Evolutionary conservation across 768 basidiomycete genomes (phyloP).

Genomic region (Amanita polypyramis): DNA sequence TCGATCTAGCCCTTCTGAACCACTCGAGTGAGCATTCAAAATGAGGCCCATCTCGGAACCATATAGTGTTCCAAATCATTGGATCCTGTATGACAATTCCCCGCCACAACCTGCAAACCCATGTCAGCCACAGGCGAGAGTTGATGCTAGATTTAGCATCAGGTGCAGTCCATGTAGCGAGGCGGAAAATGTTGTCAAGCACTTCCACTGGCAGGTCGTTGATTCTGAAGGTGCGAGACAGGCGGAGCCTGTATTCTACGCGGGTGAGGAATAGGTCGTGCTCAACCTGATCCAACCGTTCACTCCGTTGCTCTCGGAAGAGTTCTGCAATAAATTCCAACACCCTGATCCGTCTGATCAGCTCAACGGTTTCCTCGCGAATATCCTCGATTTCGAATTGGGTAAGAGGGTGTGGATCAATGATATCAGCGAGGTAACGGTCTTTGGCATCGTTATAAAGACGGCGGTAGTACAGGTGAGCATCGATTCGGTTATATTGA

Average conservation of each 20-base stretch:
- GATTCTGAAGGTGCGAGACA: conserved; percentile 38
- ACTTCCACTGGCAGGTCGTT: conserved; percentile 60
- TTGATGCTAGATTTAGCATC: conserved; percentile 23
- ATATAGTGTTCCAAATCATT: conserved; percentile 56
- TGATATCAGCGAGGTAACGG: neutral
- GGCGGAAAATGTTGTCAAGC: conserved; percentile 51
- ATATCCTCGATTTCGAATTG: conserved; percentile 9
- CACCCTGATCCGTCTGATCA: conserved; percentile 4
- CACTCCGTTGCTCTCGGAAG: neutral
- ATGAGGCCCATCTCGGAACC: conserved; percentile 43
- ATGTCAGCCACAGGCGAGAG: conserved; percentile 40
- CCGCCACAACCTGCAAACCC: conserved; percentile 51
- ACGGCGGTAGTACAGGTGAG: neutral
- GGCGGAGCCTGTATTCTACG: conserved; percentile 19
- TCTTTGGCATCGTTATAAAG: neutral
- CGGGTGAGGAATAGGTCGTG: conserved; percentile 23
- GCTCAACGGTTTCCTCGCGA: conserved; percentile 11
- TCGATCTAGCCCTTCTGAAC: conserved; percentile 44
- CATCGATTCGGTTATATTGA: neutral
- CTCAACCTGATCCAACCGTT: conserved; percentile 12
- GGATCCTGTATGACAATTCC: conserved; percentile 33
- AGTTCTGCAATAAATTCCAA: neutral
- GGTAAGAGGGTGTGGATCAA: conserved; percentile 7
- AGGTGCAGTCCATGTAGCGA: conserved; percentile 41
- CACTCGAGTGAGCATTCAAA: conserved; percentile 44